Percentiles rank a stretch among this genome's conserved stretches.
Conservation (phyloP, 176 grass and related monocot genomes). For the Metroxylon sagu region DNA sequence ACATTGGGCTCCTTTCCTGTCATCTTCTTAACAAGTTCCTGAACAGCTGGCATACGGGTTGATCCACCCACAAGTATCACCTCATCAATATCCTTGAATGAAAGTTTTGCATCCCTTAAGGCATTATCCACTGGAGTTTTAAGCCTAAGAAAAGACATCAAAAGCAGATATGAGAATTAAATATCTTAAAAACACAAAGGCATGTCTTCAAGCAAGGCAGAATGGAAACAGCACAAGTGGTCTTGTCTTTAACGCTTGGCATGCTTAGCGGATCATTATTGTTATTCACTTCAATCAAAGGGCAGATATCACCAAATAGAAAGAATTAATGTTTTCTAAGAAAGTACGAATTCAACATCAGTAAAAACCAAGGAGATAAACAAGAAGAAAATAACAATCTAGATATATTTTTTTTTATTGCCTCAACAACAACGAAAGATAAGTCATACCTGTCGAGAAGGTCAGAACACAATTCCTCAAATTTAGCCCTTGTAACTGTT, state of each 20-base stretch:
- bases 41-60: slow-evolving; percentile 87
- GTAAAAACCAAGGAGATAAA: too few relatives aligned
- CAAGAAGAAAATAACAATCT: too few relatives aligned
- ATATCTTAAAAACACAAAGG: too few relatives aligned
- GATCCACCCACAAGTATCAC: slow-evolving; percentile 97
- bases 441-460: slow-evolving; percentile 78
- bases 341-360: too few relatives aligned
- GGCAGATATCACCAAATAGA: too few relatives aligned
- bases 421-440: neutral
- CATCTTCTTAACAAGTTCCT: slow-evolving; percentile 79
- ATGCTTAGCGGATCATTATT: too few relatives aligned
- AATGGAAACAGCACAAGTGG: too few relatives aligned
- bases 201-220: too few relatives aligned
- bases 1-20: slow-evolving; percentile 98
- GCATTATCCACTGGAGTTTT: slow-evolving; percentile 83
- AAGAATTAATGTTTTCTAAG: too few relatives aligned
- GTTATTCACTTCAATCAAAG: too few relatives aligned
- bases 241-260: too few relatives aligned
- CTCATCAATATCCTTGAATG: slow-evolving; percentile 80
- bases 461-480: slow-evolving; percentile 89
- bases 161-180: neutral
- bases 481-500: slow-evolving; percentile 85
- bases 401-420: too few relatives aligned
- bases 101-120: slow-evolving; percentile 82
- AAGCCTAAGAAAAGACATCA: slow-evolving; percentile 40